A percentile compares a stretch with the other conserved stretches of the same genome.
These are phyloP conservation scores for Skeletonema grethae DNA, from an alignment of 108 stramenopile species.

Conservation along the genomic window DNA sequence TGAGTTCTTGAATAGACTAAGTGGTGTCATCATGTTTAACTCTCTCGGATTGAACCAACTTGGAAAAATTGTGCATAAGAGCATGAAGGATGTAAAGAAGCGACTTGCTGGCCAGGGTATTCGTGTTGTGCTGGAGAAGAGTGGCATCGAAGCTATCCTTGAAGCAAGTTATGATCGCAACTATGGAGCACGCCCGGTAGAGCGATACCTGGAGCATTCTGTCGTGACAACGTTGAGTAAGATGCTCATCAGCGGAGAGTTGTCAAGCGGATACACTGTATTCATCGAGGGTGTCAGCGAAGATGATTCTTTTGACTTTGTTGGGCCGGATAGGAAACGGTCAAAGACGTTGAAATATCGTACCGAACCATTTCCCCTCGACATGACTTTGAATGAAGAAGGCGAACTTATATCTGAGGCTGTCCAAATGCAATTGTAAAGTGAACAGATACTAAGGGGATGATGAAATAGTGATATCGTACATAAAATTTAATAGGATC, in stretches of 20 bases:
- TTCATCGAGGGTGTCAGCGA: conserved; percentile 75
- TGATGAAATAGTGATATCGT: no score
- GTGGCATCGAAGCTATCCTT: conserved; percentile 72
- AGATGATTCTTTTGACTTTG: conserved; percentile 64
- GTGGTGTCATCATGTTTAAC: conserved; percentile 96
- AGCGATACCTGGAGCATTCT: conserved; percentile 76
- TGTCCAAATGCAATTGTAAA: conserved; percentile 34
- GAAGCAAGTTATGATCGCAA: conserved; percentile 75
- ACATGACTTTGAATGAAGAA: conserved; percentile 49
- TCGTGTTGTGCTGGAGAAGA: conserved; percentile 70
- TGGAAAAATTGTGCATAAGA: conserved; percentile 81
- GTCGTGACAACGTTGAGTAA: conserved; percentile 81
- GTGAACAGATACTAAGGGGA: no score
- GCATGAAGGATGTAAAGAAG: conserved; percentile 71
- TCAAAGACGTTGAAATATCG: conserved; percentile 43
- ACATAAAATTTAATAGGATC: no score
- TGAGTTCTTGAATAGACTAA: conserved; percentile 98
- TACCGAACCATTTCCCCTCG: conserved; percentile 38
- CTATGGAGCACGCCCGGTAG: conserved; percentile 88
- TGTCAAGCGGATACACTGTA: conserved; percentile 67
- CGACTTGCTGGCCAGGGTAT: conserved; percentile 65
- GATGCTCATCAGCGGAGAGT: conserved; percentile 81
- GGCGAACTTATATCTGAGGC: conserved; percentile 44
- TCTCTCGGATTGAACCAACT: conserved; percentile 82
- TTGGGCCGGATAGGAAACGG: conserved; percentile 42